Evolutionary conservation across 148 eudicot genomes (phyloP).

Genomic region (Suaeda aralocaspica): DNA sequence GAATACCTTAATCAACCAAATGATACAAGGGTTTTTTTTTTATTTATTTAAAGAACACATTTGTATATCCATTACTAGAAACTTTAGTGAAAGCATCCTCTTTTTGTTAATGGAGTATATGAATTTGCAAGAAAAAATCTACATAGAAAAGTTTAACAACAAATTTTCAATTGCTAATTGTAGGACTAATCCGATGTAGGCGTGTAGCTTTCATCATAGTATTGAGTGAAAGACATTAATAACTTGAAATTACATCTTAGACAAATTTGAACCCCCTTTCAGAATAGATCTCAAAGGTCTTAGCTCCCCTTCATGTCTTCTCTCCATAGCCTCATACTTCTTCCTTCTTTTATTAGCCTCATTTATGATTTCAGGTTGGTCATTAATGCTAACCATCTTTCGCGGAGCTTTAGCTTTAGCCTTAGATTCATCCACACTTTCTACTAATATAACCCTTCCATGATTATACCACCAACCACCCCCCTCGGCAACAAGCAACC

Average conservation of each 20-base stretch:
- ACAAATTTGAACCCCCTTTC: slow-evolving; percentile 39
- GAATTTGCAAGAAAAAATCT: background rate
- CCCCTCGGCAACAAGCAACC: slow-evolving; percentile 15
- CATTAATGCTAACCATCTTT: slow-evolving; percentile 54
- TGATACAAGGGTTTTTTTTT: background rate
- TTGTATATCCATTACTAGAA: background rate
- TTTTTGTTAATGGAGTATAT: background rate
- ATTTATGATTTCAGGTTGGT: slow-evolving; percentile 38
- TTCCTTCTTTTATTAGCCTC: slow-evolving; percentile 29
- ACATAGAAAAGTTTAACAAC: background rate
- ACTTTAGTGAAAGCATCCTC: slow-evolving; percentile 1
- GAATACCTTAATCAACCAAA: background rate
- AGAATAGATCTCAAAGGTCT: slow-evolving; percentile 53
- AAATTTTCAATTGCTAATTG: background rate
- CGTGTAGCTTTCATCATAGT: slow-evolving; percentile 5
- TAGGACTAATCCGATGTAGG: background rate
- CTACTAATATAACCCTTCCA: slow-evolving; percentile 5
- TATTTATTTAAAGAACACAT: background rate
- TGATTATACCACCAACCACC: background rate
- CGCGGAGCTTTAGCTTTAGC: slow-evolving; percentile 20
- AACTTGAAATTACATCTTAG: background rate
- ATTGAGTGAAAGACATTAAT: slow-evolving; percentile 5
- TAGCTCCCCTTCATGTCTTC: slow-evolving; percentile 17
- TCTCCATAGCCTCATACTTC: slow-evolving; percentile 23
- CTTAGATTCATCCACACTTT: background rate